Conservation (phyloP, 306 rosid genomes). For the Hippophae rhamnoides region DNA sequence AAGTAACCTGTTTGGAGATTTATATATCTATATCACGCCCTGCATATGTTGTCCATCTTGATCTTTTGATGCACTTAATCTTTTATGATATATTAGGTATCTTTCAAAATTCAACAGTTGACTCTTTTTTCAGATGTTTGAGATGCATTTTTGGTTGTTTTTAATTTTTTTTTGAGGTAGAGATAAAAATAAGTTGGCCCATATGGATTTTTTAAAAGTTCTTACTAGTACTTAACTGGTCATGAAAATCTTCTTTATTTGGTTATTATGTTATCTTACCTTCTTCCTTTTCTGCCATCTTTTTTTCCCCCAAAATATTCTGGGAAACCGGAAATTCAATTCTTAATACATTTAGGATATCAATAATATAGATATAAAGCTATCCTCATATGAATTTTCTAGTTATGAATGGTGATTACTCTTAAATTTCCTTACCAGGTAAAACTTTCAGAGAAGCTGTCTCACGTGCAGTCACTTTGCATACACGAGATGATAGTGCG, state of each 20-base stretch:
- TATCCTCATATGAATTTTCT: conserved; percentile 10
- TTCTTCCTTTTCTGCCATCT: too few relatives aligned
- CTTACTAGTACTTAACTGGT: too few relatives aligned
- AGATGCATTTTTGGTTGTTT: too few relatives aligned
- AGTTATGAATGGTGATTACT: conserved; percentile 12
- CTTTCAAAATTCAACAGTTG: too few relatives aligned
- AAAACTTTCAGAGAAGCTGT: conserved; percentile 88
- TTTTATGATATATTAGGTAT: too few relatives aligned
- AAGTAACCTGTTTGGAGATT: conserved; percentile 31
- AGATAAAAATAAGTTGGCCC: too few relatives aligned
- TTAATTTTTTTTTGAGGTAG: too few relatives aligned
- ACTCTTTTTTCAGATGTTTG: too few relatives aligned
- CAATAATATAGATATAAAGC: conserved; percentile 7
- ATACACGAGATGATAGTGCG: conserved; percentile 97
- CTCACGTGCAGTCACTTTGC: conserved; percentile 94
- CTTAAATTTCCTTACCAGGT: conserved; percentile 49
- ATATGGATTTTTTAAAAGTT: too few relatives aligned
- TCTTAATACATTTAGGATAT: neutral
- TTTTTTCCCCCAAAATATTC: neutral
- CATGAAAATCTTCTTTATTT: too few relatives aligned
- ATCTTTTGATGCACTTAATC: conserved; percentile 10
- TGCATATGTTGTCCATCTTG: conserved; percentile 3
- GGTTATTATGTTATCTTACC: too few relatives aligned
- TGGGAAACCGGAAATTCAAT: neutral
- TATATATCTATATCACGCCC: neutral